Base-by-base conservation (phyloP, 352 stramenopile genomes). In the Pythium rishiriense region DNA sequence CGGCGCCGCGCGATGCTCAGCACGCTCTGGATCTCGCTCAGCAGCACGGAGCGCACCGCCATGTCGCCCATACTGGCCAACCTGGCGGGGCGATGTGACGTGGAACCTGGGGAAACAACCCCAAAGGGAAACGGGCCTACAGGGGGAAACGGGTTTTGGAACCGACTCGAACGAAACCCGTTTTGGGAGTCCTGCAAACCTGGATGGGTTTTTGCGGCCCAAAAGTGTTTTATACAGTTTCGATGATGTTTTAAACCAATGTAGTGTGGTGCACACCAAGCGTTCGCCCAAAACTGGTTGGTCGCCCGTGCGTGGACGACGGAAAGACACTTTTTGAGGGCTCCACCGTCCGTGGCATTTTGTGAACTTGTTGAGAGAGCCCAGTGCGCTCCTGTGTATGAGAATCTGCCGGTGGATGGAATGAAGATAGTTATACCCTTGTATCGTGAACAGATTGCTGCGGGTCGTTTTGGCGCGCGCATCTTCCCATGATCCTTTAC, bases 11-110 rank as follows among this genome's bases (percentile, higher is more conserved):
- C 83, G 35, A 91, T 67, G 60, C 80, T 85, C 68, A 90, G 33
- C 35, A 90, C 79, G 74, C 74, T 76, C 75, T 91, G 83, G 58
- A 91, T 83, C 66, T 88, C 83, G 74, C 83, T 82, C 65, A 91
- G 69, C 48, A 91, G 68, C 68, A 87, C 75, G 19, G 72, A 73
- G 39, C 82, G 80, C 49, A 69, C 69, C 45, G 66, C 67, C 12
- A 68, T 35, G 22, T 64, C 47, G 42, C 35, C 37, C 45, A 63
- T 63, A 9, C 39, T 59, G 43, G 22, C 21, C 46, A 24, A 9
- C 33, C 10, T 15, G 17, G 41, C 12, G 21, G 47, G 41, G 42
- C 53, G 46, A 48, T 29, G 41, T 61, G 60, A 62, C 43, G 31
- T 59, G 60, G 50, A 39, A 25, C 41, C 6, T 17, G 42, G 43